phyloP scores from a whole-genome alignment of 805 yeast genomes.

The Kuraishia ogatae region DNA sequence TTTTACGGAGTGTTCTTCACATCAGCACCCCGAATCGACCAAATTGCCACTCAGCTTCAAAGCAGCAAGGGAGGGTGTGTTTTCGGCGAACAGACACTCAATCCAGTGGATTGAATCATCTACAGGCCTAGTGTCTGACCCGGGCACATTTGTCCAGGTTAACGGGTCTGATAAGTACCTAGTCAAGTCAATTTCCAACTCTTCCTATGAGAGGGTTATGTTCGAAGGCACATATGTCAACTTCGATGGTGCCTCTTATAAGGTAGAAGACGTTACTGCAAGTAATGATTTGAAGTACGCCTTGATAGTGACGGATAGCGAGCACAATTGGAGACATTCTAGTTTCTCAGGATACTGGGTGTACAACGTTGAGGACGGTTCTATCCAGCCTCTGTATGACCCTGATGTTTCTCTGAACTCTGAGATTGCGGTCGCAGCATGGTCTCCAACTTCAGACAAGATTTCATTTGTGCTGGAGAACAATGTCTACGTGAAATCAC shows the following conservation, averaged over 20 bases:
- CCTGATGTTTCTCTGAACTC: constrained; percentile 18
- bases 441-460: constrained; percentile 66
- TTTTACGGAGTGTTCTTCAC: background rate
- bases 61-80: constrained; percentile 45
- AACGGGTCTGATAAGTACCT: constrained; percentile 35
- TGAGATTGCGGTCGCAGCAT: constrained; percentile 39
- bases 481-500: constrained; percentile 53
- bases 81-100: constrained; percentile 39
- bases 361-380: constrained; percentile 3
- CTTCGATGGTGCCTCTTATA: constrained; percentile 28
- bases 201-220: constrained; percentile 32
- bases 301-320: constrained; percentile 49
- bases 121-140: constrained; percentile 40
- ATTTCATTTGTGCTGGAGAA: constrained; percentile 63
- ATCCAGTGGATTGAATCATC: constrained; percentile 66
- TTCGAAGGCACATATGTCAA: constrained; percentile 40
- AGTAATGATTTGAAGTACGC: constrained; percentile 60
- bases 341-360: constrained; percentile 48
- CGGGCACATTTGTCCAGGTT: constrained; percentile 56
- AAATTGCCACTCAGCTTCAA: constrained; percentile 28
- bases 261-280: constrained; percentile 47
- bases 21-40: background rate
- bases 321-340: constrained; percentile 63
- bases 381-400: constrained; percentile 15
- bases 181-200: constrained; percentile 44